Base-by-base conservation (phyloP, 129 eudicot genomes). In the Tanacetum coccineum region DNA sequence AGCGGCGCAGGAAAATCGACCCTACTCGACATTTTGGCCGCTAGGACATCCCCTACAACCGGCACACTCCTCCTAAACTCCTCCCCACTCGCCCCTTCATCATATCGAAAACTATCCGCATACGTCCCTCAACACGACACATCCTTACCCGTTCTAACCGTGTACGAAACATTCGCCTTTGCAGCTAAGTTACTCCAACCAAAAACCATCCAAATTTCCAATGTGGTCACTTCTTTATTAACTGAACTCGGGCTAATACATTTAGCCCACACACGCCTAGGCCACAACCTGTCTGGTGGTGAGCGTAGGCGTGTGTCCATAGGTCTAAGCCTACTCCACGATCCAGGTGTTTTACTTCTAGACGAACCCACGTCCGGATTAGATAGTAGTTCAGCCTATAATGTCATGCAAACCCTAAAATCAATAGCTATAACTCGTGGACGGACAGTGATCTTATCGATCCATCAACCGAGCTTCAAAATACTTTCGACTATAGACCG, bases 1-100 rank as follows among this genome's bases (percentile, higher is more conserved):
- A 88, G 96, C 30, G 98, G 98, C 36, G 98, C 98, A 53, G 96
- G 98, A 48, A 92, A 92, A 83, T 92, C 98, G 57, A 88, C 95
- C 56, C 87, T 92, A 46, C 95, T 92, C 63, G 98, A 92, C 89
- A 92, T 92, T 21, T 53, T 92, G 54, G 95, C 99, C 58, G 85
- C 99, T 32, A 76, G 92, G 18, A 87, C 87, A 2, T 39, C 90
- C 50, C 90, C 99, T 4, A 74, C 92, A 13, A 21, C 59, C 54
- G 99, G 96, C 71, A 36, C 76, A 40, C 89, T 89, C 78, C 84
- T 73, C 70, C 92, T 93, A 68, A 86, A 93, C 48, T 77, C 92
- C 79, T 25, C 80, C 75, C 84, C 88, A 0, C 76, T 84, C 62
- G 62, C 76, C 78, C 88, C 84, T 14, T 84, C 92, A 10, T 40